Evolutionary conservation across 345 rosid species (phyloP).

Genomic region (Hypericum androsaemum): DNA sequence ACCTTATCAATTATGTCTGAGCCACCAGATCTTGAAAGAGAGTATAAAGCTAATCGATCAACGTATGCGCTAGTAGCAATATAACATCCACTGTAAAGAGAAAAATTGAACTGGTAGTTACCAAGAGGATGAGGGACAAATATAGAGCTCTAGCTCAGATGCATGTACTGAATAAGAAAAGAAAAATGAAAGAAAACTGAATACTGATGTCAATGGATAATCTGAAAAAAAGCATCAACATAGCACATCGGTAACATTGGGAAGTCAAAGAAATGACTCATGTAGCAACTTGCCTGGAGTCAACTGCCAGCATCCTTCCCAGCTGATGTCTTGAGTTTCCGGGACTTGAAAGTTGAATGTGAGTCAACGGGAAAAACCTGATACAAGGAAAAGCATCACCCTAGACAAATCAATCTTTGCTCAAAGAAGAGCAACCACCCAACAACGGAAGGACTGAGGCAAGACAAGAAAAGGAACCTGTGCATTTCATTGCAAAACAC

Average conservation of each 20-base stretch:
- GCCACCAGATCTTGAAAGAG: conserved; percentile 55
- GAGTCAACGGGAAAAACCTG: conserved; percentile 83
- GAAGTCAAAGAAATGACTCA: not conserved
- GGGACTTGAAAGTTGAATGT: conserved; percentile 69
- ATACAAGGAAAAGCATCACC: not conserved
- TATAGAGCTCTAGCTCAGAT: no score
- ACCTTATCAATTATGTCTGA: conserved; percentile 68
- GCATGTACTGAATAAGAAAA: no score
- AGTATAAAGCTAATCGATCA: conserved; percentile 69
- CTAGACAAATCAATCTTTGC: not conserved
- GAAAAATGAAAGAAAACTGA: no score
- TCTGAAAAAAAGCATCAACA: not conserved
- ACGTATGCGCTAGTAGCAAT: conserved; percentile 81
- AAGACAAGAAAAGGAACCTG: conserved; percentile 43
- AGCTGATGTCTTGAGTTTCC: conserved; percentile 77
- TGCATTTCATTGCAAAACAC: conserved; percentile 90
- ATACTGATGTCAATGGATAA: not conserved
- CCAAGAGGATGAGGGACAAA: no score
- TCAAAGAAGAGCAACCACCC: not conserved
- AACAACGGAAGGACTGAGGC: conserved; percentile 14
- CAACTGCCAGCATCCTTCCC: conserved; percentile 81
- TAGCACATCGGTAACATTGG: no score
- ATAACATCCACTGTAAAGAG: conserved; percentile 56
- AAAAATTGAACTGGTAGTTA: not conserved
- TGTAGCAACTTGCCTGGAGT: conserved; percentile 54